Evolutionary conservation across 148 eudicot genomes (phyloP).

Genomic region (Rhododendron molle): DNA sequence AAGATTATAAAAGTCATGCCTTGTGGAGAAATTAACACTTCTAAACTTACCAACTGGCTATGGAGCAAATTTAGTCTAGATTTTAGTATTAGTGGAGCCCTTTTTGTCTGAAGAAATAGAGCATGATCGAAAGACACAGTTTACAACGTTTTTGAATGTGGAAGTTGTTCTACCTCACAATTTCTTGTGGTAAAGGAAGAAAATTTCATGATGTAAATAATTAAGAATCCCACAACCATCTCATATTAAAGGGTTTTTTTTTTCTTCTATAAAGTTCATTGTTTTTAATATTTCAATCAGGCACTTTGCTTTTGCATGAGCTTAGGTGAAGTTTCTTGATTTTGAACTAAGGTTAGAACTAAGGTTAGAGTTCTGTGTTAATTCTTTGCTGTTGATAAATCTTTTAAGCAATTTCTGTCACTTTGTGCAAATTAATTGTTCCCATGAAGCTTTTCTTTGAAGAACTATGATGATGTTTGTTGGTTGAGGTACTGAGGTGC

Average conservation of each 20-base stretch:
- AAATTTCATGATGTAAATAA: background rate
- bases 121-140: background rate
- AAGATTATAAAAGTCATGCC: background rate
- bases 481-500: conserved; percentile 1
- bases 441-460: background rate
- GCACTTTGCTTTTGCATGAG: background rate
- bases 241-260: background rate
- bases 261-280: background rate
- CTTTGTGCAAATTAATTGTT: background rate
- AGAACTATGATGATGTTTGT: background rate
- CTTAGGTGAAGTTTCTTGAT: background rate
- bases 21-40: background rate
- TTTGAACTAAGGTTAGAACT: background rate
- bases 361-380: background rate
- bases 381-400: background rate
- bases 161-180: background rate
- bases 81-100: background rate
- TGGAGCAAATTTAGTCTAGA: background rate
- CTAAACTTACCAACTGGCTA: background rate
- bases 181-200: background rate
- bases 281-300: background rate
- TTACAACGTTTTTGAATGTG: background rate
- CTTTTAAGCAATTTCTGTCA: conserved; percentile 1
- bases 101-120: background rate
- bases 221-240: background rate